Base-by-base conservation (phyloP, 257 asterid genomes). In the Misopates orontium region DNA sequence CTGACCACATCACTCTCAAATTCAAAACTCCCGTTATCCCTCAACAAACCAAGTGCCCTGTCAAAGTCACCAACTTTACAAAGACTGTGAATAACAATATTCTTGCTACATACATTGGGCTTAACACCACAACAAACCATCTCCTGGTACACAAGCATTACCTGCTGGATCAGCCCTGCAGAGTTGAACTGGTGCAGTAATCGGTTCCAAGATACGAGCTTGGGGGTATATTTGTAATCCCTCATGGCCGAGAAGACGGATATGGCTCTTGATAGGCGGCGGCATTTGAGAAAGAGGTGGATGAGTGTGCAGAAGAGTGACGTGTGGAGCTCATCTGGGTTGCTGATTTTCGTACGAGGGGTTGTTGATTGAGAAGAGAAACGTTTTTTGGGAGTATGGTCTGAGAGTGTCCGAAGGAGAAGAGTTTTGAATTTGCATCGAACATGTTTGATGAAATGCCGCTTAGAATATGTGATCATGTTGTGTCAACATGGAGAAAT, bases 281-380 rank as follows among this genome's bases (percentile, higher is more conserved):
- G 74, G 75, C 95, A 90, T 24, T 91, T 85, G 71, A 93, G 96
- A 77, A 80, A 87, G 72, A 93, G 87, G 76, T 86, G 92, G 76
- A 90, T 84, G 75, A 86, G 84, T 14, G 89, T 80, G 80, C 97
- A 93, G 87, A 83, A 90, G 61, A 93, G 81, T 7, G 96, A 80
- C 41, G 95, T 22, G 72, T 80, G 75, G 61, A 85, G 66, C 16
- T 65, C 75, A 20, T 64, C 20, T 17, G 54, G 78, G 66, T 51
- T 74, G 68, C 68, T 55, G 68, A 22, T 67, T 52, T 73, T 32
- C 22, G 67, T 51, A 44, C 28, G n/a, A n/a, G n/a, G n/a, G n/a
- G n/a, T n/a, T 45, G 71, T 28, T 9, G 23, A 18, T 5, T 70
- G 76, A 21, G 75, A 60, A 23, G 71, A 71, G 14, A 69, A 60